Evolutionary conservation across 2,329 filamentous ascomycete genomes (phyloP).

Genomic region (Fusarium redolens): DNA sequence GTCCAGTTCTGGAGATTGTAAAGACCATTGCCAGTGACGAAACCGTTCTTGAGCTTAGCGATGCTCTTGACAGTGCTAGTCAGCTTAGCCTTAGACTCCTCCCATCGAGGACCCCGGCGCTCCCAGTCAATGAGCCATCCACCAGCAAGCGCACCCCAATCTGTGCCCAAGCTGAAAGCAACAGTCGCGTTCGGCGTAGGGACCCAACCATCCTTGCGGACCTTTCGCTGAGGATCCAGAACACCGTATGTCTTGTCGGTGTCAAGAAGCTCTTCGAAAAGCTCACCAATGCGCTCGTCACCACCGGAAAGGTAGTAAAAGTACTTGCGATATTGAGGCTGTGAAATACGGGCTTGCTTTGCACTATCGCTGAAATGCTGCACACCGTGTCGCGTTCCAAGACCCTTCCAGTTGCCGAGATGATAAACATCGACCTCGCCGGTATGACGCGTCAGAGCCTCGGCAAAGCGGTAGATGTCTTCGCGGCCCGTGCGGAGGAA

Average conservation of each 20-base stretch:
- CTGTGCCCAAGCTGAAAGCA: slow-evolving; percentile 66
- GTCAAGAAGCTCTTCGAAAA: slow-evolving; percentile 63
- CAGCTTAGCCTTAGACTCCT: slow-evolving; percentile 64
- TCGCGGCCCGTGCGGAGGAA: slow-evolving; percentile 69
- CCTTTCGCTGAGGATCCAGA: slow-evolving; percentile 69
- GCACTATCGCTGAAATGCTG: slow-evolving; percentile 71
- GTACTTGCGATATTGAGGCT: slow-evolving; percentile 65
- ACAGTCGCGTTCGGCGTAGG: slow-evolving; percentile 56
- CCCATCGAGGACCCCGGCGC: slow-evolving; percentile 63
- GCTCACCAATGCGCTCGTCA: slow-evolving; percentile 67
- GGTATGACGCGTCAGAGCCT: slow-evolving; percentile 68
- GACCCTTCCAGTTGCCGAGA: slow-evolving; percentile 65
- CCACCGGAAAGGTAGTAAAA: slow-evolving; percentile 68
- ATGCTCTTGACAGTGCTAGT: slow-evolving; percentile 62
- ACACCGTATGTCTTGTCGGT: slow-evolving; percentile 63
- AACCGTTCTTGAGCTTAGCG: slow-evolving; percentile 66
- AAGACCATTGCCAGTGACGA: slow-evolving; percentile 66
- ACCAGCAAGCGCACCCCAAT: slow-evolving; percentile 68
- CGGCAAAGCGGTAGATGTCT: slow-evolving; percentile 69
- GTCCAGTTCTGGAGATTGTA: slow-evolving; percentile 63
- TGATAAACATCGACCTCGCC: slow-evolving; percentile 73
- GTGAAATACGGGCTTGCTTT: slow-evolving; percentile 71
- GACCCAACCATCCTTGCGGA: slow-evolving; percentile 63
- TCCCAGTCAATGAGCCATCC: slow-evolving; percentile 72
- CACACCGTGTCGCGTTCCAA: slow-evolving; percentile 72